These are phyloP conservation scores for Craterostigma plantagineum DNA, from an alignment of 257 asterid genomes.

Conservation along the genomic window DNA sequence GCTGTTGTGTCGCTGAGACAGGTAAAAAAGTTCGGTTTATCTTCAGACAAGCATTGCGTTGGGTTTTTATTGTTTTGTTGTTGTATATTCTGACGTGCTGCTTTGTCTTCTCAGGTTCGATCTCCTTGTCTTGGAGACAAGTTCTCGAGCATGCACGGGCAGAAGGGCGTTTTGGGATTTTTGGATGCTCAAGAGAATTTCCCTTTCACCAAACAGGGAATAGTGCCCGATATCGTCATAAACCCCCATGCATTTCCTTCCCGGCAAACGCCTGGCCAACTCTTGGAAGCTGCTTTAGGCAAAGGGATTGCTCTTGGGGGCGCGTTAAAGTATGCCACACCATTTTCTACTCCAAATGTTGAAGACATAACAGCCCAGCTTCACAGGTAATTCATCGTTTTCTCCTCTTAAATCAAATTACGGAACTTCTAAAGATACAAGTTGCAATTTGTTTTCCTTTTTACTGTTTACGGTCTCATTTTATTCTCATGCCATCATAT, in stretches of 20 bases:
- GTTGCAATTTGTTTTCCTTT: not conserved
- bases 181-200: slow-evolving; percentile 86
- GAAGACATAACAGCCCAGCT: slow-evolving; percentile 65
- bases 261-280: slow-evolving; percentile 92
- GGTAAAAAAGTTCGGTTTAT: slow-evolving; percentile 20
- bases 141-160: slow-evolving; percentile 98
- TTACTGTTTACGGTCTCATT: too few relatives aligned
- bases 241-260: slow-evolving; percentile 97
- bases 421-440: too few relatives aligned
- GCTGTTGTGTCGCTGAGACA: slow-evolving; percentile 84
- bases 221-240: slow-evolving; percentile 89
- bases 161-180: slow-evolving; percentile 89
- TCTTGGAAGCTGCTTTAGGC: slow-evolving; percentile 77
- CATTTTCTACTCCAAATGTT: slow-evolving; percentile 62
- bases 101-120: slow-evolving; percentile 47
- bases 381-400: too few relatives aligned
- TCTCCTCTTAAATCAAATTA: too few relatives aligned
- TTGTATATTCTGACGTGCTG: not conserved
- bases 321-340: slow-evolving; percentile 60
- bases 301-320: slow-evolving; percentile 90
- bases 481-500: too few relatives aligned
- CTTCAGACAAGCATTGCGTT: not conserved
- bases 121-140: slow-evolving; percentile 91
- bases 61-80: too few relatives aligned
- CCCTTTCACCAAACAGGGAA: slow-evolving; percentile 71